phyloP scores from a whole-genome alignment of 306 rosid genomes.

The Arachis stenosperma region DNA sequence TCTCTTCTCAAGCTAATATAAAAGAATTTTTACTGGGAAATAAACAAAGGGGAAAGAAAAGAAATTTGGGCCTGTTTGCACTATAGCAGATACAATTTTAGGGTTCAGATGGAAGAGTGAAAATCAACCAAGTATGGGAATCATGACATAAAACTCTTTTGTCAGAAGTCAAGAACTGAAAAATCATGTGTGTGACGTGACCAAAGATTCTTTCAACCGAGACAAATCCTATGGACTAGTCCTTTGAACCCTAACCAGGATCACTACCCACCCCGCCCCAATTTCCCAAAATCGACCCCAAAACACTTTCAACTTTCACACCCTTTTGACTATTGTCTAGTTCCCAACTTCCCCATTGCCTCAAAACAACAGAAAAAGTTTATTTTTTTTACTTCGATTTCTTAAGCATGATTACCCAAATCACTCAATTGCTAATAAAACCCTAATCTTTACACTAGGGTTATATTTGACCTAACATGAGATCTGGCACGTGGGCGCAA shows the following conservation, averaged over 20 bases:
- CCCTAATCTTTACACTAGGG: slow-evolving; percentile 57
- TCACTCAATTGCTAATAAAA: slow-evolving; percentile 37
- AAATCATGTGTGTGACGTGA: slow-evolving; percentile 80
- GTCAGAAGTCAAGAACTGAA: slow-evolving; percentile 76
- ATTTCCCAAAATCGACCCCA: slow-evolving; percentile 38
- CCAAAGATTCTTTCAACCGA: slow-evolving; percentile 70
- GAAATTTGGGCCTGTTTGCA: slow-evolving; percentile 31
- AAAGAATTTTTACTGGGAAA: slow-evolving; percentile 40
- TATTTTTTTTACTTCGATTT: slow-evolving; percentile 11
- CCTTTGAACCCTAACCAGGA: slow-evolving; percentile 68
- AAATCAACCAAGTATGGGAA: slow-evolving; percentile 51
- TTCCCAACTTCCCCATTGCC: slow-evolving; percentile 7
- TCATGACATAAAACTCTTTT: slow-evolving; percentile 65
- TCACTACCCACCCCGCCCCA: slow-evolving; percentile 33
- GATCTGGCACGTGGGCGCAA: slow-evolving; percentile 51
- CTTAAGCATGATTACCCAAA: slow-evolving; percentile 32
- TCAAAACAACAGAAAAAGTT: neutral
- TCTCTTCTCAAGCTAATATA: slow-evolving; percentile 20
- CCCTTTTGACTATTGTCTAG: slow-evolving; percentile 30
- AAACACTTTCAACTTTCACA: slow-evolving; percentile 36
- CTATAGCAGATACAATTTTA: slow-evolving; percentile 41
- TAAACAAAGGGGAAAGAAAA: slow-evolving; percentile 15
- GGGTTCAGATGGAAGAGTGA: slow-evolving; percentile 51
- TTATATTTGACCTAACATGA: slow-evolving; percentile 41
- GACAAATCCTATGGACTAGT: slow-evolving; percentile 47